These are phyloP conservation scores for Cicer cuneatum DNA, from an alignment of 306 rosid genomes.

Conservation along the genomic window DNA sequence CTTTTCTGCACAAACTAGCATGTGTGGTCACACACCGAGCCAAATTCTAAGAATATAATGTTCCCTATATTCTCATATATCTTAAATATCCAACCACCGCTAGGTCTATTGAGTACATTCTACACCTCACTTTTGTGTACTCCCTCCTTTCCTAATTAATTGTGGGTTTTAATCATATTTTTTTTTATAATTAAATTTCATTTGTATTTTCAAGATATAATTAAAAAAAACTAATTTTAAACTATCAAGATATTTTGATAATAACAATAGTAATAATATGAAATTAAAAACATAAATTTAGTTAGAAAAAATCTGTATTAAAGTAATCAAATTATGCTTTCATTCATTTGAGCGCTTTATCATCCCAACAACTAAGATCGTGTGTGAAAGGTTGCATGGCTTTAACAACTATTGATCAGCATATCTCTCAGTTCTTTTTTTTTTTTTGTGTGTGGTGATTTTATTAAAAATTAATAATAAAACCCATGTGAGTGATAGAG, in stretches of 20 bases:
- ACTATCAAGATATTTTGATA: no score
- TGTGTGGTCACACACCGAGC: constrained; percentile 49
- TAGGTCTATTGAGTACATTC: constrained; percentile 24
- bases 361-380: constrained; percentile 55
- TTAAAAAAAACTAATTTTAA: no score
- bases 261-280: no score
- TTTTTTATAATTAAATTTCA: no score
- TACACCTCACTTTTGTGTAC: constrained; percentile 40
- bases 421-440: constrained; percentile 3
- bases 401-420: constrained; percentile 58
- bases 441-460: no score
- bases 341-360: constrained; percentile 48
- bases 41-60: constrained; percentile 65
- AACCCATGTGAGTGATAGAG: constrained; percentile 49
- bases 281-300: no score
- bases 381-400: constrained; percentile 88
- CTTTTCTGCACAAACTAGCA: constrained; percentile 68
- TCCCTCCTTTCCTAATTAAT: background rate
- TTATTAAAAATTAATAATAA: constrained; percentile 24
- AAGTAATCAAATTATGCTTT: constrained; percentile 28
- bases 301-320: no score
- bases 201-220: no score
- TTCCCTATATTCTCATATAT: constrained; percentile 32
- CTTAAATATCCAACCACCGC: constrained; percentile 36
- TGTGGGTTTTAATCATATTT: background rate